Evolutionary conservation across 495 filamentous ascomycete species (phyloP), one percentile per base, ranked within the genome.

Genomic region (Penicillium antarcticum): DNA sequence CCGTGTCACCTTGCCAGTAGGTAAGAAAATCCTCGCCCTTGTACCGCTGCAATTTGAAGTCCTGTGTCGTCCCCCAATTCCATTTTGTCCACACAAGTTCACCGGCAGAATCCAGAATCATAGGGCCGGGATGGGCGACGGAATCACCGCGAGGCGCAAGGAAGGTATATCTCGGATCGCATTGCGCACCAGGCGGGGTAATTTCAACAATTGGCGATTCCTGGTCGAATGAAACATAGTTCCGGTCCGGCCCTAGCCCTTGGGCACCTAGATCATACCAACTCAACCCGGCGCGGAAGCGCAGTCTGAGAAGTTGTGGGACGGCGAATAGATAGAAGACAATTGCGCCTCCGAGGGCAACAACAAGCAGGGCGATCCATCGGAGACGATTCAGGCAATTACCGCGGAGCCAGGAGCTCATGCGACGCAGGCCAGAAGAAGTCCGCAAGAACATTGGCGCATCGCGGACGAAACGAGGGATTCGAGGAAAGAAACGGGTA

Each of bases 1-100:
- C 63, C 51, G 76, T 71, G 29, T 74, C 63, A 7, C 79, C 78
- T 39, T 78, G 70, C 80, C 79, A 83, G 46, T 76, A 82, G 3
- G 78, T 79, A 40, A 83, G 35, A 52, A 74, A 80, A 11, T 74
- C 66, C 42, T 73, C 52, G 31, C 66, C 74, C 45, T 63, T 70
- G 26, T 76, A 80, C 10, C 58, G 61, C 29, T 76, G 75, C 1
- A 77, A 65, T 48, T 70, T 68, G 48, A 79, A 68, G 42, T 78
- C 73, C 38, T 80, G 76, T 0, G 73, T 69, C n/a, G 67, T 69
- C 3, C 62, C 68, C 55, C 59, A 65, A 11, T 68, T 66, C 17
- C 63, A 56, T 48, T 75, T 61, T 37, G 64, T 68, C 73, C 75
- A 79, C 17, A 80, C 65, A 36, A 78, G 48, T 29, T 75, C 62